Evolutionary conservation across 805 yeast species (phyloP), one percentile per base, ranked within the genome.

Genomic region (Ogataea populi-albae): DNA sequence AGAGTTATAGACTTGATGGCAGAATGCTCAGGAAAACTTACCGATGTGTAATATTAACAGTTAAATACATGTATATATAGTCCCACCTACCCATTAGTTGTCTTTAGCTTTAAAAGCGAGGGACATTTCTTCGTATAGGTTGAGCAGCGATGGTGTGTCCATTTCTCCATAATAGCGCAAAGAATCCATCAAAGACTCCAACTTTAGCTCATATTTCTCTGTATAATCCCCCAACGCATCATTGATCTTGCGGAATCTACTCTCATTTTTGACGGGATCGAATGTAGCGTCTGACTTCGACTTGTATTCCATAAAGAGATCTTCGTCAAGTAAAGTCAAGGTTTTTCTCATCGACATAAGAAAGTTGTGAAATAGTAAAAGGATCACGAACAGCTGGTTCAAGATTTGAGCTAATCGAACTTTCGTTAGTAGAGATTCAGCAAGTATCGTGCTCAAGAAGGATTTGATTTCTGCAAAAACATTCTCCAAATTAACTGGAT

Each of bases 1-100:
- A 66, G 65, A 18, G 75, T 89, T 40, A 72, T 88, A 16, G 58
- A 68, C 19, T 66, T 79, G 61, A 87, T 89, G 96, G 83, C 81
- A 5, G 77, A 73, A 46, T 63, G 74, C 23, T 71, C 77, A 2
- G 62, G 60, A 3, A 61, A 54, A 37, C 22, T 43, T 18, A 41
- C n/a, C n/a, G n/a, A n/a, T n/a, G n/a, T n/a, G n/a, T n/a, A n/a
- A n/a, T n/a, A 23, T 17, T 19, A 43, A 30, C 34, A 34, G 19
- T 34, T 16, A 10, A 26, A 30, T 20, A 34, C 29, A n/a, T n/a
- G n/a, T n/a, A n/a, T n/a, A n/a, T n/a, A n/a, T n/a, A n/a, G n/a
- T n/a, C n/a, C n/a, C n/a, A n/a, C n/a, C n/a, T 27, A 27, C 12
- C 16, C 15, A 16, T 27, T 17, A 27, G 9, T 14, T 6, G 12